Base-by-base conservation (phyloP, 345 rosid genomes). In the Kandelia obovata region DNA sequence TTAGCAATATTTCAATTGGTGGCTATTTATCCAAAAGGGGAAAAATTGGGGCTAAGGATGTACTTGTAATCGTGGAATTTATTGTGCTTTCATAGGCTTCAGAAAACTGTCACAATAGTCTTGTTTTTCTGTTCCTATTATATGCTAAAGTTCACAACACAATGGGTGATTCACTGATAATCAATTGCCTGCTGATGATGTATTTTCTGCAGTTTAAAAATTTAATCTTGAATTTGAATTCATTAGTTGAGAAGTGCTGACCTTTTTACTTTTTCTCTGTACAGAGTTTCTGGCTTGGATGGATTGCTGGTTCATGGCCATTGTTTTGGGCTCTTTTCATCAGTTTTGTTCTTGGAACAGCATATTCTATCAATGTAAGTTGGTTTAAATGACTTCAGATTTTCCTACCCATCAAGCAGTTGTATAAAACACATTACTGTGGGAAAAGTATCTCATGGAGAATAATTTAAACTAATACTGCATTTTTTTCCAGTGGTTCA, bases 281-380 rank as follows among this genome's bases (percentile, higher is more conserved):
- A 5, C 85, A 94, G 98, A 94, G 98, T 78, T 94, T 94, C 79
- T 88, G 86, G 86, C 88, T 94, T 23, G 96, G 94, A 59, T 91
- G 92, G 94, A 62, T 91, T 67, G 92, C 83, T 71, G 88, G 94
- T 68, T 93, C 98, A 0, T 89, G 94, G 97, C 97, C 98, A n/a
- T 79, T 94, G 73, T 85, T 94, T 62, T 91, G 95, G 96, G 98
- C 97, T 61, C 95, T 94, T 64, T 94, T 81, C 37, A 71, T 91
- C 85, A 94, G 98, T 73, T 94, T 91, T 75, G 69, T 87, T 20
- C 98, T 91, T 17, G 97, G 98, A 73, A 91, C 98, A 35, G 97
- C 98, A 57, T 94, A 94, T 74, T 94, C 98, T 71, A 80, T 94
- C 75, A 78, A 94, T 83, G 98, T 94, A 77, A 88, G 97, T 83